Percentiles rank a stretch among this genome's conserved stretches.
phyloP scores from a whole-genome alignment of 2,329 filamentous ascomycete genomes.

The Fusarium sp. region DNA sequence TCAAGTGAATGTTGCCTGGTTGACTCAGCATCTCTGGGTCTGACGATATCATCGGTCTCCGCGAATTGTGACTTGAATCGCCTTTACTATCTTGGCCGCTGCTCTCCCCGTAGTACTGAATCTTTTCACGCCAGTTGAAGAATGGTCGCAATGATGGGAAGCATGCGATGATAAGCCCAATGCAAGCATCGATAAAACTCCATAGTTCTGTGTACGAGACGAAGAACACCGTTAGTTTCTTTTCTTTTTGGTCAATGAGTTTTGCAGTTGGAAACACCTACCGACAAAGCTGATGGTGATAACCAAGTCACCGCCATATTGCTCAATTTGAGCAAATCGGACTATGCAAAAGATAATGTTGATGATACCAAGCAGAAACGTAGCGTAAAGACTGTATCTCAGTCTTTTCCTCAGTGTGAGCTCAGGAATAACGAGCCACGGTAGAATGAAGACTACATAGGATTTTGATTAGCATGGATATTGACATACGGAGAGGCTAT shows the following conservation, averaged over 20 bases:
- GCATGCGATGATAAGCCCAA: conserved; percentile 23
- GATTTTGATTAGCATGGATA: background rate
- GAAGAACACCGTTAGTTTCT: fast-evolving
- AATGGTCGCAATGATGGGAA: conserved; percentile 19
- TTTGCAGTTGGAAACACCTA: background rate
- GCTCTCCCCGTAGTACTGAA: conserved; percentile 1
- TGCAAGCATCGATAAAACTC: conserved; percentile 13
- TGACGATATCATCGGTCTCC: background rate
- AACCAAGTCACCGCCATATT: background rate
- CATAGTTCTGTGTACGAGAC: background rate
- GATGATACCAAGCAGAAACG: conserved; percentile 21
- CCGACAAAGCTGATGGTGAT: conserved; percentile 13
- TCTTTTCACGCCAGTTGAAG: conserved; percentile 9
- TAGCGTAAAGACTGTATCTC: conserved; percentile 19
- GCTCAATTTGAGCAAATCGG: conserved; percentile 4
- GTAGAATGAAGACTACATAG: conserved; percentile 15
- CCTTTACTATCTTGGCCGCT: conserved; percentile 2
- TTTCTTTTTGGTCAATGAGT: fast-evolving
- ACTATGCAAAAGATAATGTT: conserved; percentile 19
- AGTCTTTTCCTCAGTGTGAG: conserved; percentile 9
- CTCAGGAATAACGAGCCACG: conserved; percentile 26
- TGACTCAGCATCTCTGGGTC: background rate
- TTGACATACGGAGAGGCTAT: fast-evolving
- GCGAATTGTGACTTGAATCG: background rate
- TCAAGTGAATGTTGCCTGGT: conserved; percentile 3